phyloP scores from a whole-genome alignment of 192 early-diverging fungal species.

The Powellomyces hirtus region DNA sequence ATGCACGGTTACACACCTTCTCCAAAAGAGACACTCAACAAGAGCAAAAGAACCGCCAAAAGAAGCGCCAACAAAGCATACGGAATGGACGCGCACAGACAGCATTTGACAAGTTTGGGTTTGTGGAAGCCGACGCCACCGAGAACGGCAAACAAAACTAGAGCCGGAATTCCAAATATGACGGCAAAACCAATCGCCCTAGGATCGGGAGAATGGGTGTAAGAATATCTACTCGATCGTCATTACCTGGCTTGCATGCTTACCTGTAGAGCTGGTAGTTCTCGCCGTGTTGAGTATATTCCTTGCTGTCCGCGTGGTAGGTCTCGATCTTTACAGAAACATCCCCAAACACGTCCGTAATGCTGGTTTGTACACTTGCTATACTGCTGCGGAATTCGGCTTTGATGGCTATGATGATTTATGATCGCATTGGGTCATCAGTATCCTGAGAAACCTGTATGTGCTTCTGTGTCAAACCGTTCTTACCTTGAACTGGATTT shows the following conservation, averaged over 20 bases:
- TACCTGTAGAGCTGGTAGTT: constrained; percentile 20
- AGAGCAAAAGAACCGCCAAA: background rate
- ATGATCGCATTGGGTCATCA: no score
- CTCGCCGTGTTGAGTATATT: background rate
- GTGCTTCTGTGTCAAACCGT: no score
- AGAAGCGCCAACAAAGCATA: constrained; percentile 18
- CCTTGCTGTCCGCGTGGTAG: background rate
- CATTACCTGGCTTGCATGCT: background rate
- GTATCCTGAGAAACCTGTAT: no score
- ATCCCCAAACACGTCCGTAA: background rate
- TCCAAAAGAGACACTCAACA: background rate
- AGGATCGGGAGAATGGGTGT: background rate
- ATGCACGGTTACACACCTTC: no score
- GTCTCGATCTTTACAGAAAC: background rate
- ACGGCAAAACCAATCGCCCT: background rate
- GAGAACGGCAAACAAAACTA: constrained; percentile 14
- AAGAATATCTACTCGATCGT: background rate
- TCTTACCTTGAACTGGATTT: background rate
- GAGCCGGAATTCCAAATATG: constrained; percentile 7
- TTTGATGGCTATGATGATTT: no score
- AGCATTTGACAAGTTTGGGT: constrained; percentile 10
- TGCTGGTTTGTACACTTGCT: background rate
- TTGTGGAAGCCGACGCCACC: constrained; percentile 5
- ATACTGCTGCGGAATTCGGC: background rate
- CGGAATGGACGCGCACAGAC: constrained; percentile 20